Conservation (phyloP, 2,329 filamentous ascomycete genomes). For the Gyromitra esculenta region DNA sequence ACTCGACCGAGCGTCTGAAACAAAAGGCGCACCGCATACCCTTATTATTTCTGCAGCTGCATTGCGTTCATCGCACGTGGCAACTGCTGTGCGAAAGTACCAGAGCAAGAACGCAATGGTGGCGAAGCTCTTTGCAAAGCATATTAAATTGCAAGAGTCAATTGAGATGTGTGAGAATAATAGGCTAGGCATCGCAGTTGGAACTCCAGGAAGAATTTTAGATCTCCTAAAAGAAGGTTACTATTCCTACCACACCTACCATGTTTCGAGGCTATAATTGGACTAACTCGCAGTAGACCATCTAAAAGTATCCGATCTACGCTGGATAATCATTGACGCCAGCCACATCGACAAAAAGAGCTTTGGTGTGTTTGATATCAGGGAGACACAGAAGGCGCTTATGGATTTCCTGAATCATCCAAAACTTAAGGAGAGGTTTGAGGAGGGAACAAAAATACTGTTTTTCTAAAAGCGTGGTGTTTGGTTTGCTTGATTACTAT, state of each 20-base stretch:
- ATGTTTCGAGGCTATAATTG: neutral
- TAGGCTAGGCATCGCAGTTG: slow-evolving; percentile 85
- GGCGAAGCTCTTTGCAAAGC: slow-evolving; percentile 95
- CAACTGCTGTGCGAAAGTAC: slow-evolving; percentile 77
- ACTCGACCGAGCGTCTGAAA: slow-evolving; percentile 54
- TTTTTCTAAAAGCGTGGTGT: slow-evolving; percentile 67
- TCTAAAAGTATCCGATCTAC: slow-evolving; percentile 74
- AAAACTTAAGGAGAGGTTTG: slow-evolving; percentile 76
- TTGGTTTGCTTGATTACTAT: slow-evolving; percentile 9
- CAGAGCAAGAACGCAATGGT: slow-evolving; percentile 80
- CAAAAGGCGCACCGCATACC: slow-evolving; percentile 77
- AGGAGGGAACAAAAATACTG: slow-evolving; percentile 67
- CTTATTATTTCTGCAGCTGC: slow-evolving; percentile 87
- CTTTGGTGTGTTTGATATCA: slow-evolving; percentile 92
- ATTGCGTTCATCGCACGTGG: slow-evolving; percentile 83
- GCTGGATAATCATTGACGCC: slow-evolving; percentile 86
- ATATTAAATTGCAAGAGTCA: slow-evolving; percentile 93
- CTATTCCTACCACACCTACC: neutral
- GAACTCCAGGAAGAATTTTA: slow-evolving; percentile 82
- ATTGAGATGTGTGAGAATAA: slow-evolving; percentile 75
- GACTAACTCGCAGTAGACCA: slow-evolving; percentile 65
- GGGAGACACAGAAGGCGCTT: slow-evolving; percentile 85
- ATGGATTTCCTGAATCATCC: slow-evolving; percentile 76
- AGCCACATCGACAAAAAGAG: slow-evolving; percentile 96
- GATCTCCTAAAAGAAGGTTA: slow-evolving; percentile 84